Evolutionary conservation across 305 asterid species (phyloP).

Genomic region (Rubia occidens): DNA sequence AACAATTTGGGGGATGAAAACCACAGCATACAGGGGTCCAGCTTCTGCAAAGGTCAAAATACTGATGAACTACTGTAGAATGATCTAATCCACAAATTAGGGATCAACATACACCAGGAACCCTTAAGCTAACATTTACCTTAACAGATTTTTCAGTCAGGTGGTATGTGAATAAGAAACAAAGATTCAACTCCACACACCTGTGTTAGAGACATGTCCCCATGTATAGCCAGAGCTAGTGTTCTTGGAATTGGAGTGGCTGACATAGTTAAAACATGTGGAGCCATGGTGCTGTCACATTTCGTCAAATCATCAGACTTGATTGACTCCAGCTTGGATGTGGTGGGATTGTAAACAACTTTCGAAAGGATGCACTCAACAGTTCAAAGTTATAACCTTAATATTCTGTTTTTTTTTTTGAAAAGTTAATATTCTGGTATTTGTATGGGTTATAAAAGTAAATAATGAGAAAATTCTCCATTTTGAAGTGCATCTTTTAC

Average conservation of each 20-base stretch:
- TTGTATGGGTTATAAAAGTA: neutral
- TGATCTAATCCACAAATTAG: neutral
- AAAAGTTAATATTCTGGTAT: neutral
- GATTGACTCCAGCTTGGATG: slow-evolving; percentile 39
- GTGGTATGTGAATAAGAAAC: neutral
- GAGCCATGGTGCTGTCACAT: slow-evolving; percentile 54
- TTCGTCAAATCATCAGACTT: slow-evolving; percentile 33
- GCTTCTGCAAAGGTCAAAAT: neutral
- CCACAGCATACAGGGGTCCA: neutral
- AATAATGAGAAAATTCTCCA: neutral
- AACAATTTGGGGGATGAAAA: neutral
- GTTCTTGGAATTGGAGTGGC: slow-evolving; percentile 98
- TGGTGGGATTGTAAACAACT: slow-evolving; percentile 32
- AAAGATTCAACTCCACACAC: slow-evolving; percentile 33
- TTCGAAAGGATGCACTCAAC: neutral
- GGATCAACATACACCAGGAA: neutral
- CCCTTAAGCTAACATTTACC: neutral
- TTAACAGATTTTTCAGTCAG: neutral
- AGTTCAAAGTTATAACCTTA: slow-evolving; percentile 1
- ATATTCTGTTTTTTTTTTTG: too few species aligned
- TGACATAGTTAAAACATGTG: slow-evolving; percentile 91
- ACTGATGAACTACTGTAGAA: neutral
- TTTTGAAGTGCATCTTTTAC: neutral
- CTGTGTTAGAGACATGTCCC: slow-evolving; percentile 93
- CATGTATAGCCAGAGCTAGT: slow-evolving; percentile 85